Evolutionary conservation across 1,284 basidiomycete species (phyloP), one percentile per base, ranked within the genome.

Genomic region (Entoloma clypeatum): DNA sequence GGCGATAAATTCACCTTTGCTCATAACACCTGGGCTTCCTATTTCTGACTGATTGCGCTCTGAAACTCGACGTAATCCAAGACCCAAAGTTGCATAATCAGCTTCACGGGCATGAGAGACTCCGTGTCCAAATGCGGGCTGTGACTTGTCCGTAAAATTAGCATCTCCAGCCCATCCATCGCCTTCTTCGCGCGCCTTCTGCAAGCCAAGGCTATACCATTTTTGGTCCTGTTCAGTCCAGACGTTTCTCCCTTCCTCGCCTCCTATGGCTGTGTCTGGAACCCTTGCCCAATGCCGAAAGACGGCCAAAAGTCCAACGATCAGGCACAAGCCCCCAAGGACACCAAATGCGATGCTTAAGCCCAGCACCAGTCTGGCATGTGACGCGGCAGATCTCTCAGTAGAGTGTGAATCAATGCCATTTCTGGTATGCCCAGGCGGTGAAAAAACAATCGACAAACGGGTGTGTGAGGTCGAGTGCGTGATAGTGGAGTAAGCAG

Each of bases 381-480:
- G 78, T 10, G 71, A 67, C 16, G 64, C 57, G 5, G 61, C 54
- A 5, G 70, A 72, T 3, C 70, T 54, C 5, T 62, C 64, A 29
- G 55, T 49, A 14, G 63, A 62, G 48, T 54, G 64, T 3, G 50
- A 46, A 14, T 49, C 52, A 6, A 47, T 46, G 8, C 52, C 58
- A 36, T 49, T 50, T 9, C 60, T 62, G 16, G 48, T 51, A 43
- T 58, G 57, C 38, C 63, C 63, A 7, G 63, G 51, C 13, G 67
- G 56, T 2, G 70, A 64, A 18, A 81, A 64, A 22, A 72, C 69
- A 33, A 89, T 63, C 1, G 68, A 60, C n/a, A 88, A 65, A 32
- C 56, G 71, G 2, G 79, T 65, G 52, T 82, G 79, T 8, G 86
- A 90, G 0, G 76, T 82, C 6, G 86, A 84, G 53, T 82, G 82